These are phyloP conservation scores for Colletotrichum sojae DNA, from an alignment of 2,329 filamentous ascomycete genomes.

Conservation along the genomic window DNA sequence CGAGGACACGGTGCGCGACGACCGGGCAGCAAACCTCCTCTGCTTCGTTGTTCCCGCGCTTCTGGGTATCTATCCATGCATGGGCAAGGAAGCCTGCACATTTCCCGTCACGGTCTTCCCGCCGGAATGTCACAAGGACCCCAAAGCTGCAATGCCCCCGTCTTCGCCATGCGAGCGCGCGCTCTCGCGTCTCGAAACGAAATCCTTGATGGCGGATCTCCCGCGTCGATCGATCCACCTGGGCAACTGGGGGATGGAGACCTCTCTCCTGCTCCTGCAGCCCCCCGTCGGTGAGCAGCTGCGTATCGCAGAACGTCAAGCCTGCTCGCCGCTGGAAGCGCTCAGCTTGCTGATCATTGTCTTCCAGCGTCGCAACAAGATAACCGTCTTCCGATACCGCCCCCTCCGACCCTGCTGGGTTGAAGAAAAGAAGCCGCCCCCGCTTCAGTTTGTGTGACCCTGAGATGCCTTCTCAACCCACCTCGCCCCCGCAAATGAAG, in stretches of 20 bases:
- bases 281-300: constrained; percentile 31
- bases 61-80: background rate
- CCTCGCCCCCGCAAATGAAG: background rate
- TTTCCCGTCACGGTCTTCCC: background rate
- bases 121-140: background rate
- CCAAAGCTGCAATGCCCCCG: background rate
- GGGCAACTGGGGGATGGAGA: background rate
- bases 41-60: background rate
- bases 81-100: background rate
- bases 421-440: background rate
- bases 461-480: background rate
- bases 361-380: constrained; percentile 1
- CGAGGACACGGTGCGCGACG: no score
- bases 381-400: background rate
- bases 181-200: constrained; percentile 20
- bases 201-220: constrained; percentile 13
- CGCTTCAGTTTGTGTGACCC: constrained; percentile 20
- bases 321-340: background rate
- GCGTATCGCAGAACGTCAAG: background rate
- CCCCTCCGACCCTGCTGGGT: background rate
- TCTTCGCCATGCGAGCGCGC: background rate
- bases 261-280: constrained; percentile 18
- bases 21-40: background rate
- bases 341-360: constrained; percentile 5
- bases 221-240: constrained; percentile 24